A percentile compares a stretch with the other conserved stretches of the same genome.
Evolutionary conservation across 1,139 yeast genomes (phyloP).

Genomic region (Kodamaea anthophila): DNA sequence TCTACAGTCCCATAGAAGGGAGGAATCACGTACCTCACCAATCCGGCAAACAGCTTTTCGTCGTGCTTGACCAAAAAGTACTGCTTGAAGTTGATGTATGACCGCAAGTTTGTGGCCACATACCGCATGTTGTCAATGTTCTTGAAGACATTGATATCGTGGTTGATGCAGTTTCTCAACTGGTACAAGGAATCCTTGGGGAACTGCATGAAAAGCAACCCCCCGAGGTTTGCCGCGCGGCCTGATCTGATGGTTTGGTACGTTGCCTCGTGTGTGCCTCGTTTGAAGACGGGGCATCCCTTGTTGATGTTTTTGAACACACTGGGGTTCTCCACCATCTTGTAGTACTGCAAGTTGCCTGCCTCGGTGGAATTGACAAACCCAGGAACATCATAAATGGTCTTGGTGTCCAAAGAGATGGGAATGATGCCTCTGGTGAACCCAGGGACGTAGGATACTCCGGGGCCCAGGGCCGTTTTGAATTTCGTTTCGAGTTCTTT

Average conservation of each 20-base stretch:
- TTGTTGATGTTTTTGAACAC: constrained; percentile 28
- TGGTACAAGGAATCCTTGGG: constrained; percentile 40
- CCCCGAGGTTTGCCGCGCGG: constrained; percentile 51
- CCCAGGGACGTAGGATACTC: constrained; percentile 49
- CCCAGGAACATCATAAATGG: constrained; percentile 55
- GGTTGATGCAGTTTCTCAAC: constrained; percentile 32
- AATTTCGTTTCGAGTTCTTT: constrained; percentile 12
- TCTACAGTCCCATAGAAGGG: constrained; percentile 68
- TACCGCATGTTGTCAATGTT: constrained; percentile 23
- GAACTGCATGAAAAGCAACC: constrained; percentile 45
- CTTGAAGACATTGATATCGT: constrained; percentile 21
- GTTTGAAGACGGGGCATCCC: constrained; percentile 30
- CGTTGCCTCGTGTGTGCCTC: constrained; percentile 30
- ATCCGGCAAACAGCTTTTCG: constrained; percentile 20
- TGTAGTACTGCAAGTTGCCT: constrained; percentile 10
- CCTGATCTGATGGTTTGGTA: constrained; percentile 39
- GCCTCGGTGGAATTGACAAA: constrained; percentile 17
- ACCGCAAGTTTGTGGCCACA: constrained; percentile 12
- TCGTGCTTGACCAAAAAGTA: constrained; percentile 26
- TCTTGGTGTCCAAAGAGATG: constrained; percentile 22
- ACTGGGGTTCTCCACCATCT: constrained; percentile 20
- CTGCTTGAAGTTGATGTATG: constrained; percentile 18
- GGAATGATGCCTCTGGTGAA: constrained; percentile 45
- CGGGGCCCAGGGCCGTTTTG: constrained; percentile 33
- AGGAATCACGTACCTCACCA: constrained; percentile 49